These are phyloP conservation scores for Trypanosoma melophagium DNA, from an alignment of 208 protist genomes.

Conservation along the genomic window DNA sequence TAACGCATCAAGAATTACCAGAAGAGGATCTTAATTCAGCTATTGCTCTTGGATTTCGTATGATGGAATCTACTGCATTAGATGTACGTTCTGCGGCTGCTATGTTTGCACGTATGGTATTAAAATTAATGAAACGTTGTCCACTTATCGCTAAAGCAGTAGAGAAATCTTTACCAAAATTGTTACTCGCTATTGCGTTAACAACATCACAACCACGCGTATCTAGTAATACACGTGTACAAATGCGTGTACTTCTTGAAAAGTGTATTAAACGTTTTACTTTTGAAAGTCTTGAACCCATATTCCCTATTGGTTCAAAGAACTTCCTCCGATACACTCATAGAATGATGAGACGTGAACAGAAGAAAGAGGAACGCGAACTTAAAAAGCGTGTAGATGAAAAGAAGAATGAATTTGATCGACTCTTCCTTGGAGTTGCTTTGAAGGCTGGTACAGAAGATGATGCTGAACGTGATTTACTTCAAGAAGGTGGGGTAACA, in stretches of 20 bases:
- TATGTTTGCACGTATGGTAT: slow-evolving; percentile 81
- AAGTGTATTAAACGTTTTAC: slow-evolving; percentile 86
- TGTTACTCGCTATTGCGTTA: slow-evolving; percentile 80
- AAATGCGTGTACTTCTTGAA: slow-evolving; percentile 81
- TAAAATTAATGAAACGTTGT: slow-evolving; percentile 81
- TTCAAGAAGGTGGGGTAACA: slow-evolving; percentile 73
- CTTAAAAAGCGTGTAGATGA: slow-evolving; percentile 56
- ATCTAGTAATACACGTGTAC: slow-evolving; percentile 74
- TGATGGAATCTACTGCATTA: slow-evolving; percentile 70
- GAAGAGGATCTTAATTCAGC: slow-evolving; percentile 60
- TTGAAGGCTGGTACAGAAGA: slow-evolving; percentile 66
- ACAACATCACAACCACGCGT: slow-evolving; percentile 79
- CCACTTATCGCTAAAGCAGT: slow-evolving; percentile 50
- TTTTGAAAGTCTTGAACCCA: slow-evolving; percentile 66
- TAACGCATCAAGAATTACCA: slow-evolving; percentile 66
- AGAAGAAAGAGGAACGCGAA: slow-evolving; percentile 74
- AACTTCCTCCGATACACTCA: slow-evolving; percentile 86
- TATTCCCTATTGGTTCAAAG: slow-evolving; percentile 84
- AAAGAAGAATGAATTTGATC: slow-evolving; percentile 74
- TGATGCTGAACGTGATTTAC: slow-evolving; percentile 61
- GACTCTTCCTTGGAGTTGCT: slow-evolving; percentile 66
- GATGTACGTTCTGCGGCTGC: slow-evolving; percentile 73
- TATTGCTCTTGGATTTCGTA: slow-evolving; percentile 63
- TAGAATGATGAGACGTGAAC: slow-evolving; percentile 79
- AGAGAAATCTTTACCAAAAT: slow-evolving; percentile 57